Evolutionary conservation across 306 rosid species (phyloP), one percentile per base, ranked within the genome.

Genomic region (Malus asiatica): DNA sequence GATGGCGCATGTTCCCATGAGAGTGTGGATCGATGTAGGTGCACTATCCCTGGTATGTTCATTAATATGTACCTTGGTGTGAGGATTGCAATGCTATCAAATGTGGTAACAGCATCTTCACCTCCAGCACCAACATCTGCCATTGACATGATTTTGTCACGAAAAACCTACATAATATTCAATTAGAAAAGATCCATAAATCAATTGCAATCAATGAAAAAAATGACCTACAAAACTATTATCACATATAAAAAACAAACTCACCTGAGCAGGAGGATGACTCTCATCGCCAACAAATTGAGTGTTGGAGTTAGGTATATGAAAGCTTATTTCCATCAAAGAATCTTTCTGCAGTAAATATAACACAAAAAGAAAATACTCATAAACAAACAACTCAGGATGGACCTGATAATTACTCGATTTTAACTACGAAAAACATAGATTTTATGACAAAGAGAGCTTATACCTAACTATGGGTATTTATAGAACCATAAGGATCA

Each of bases 51-150:
- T 66, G 32, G 32, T 11, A 52, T 45, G 44, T 19, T 66, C 52
- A 61, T 69, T 53, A 77, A 60, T 23, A 77, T 52, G 70, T 79
- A 96, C 99, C 99, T 92, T 79, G 99, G 99, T 11, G 99, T 96
- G 78, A 96, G 99, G 76, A 96, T 89, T 18, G 98, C 98, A 89
- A 96, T 96, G 72, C 98, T 96, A 84, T 96, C 99, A 89, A 96
- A 96, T 44, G 98, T 90, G 78, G 93, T 93, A 75, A 96, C 96
- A 71, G 99, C 93, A 66, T 90, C 97, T 86, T 96, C 99, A 60
- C 91, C 96, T 66, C 97, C 98, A 76, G 91, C 85, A 80, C 97
- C 90, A 68, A 92, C 98, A 87, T 96, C 99, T 13, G 98, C 99
- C 97, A 90, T 86, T 23, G 97, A 88, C 87, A 89, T 88, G 73